Base-by-base conservation (phyloP, 176 grass and related monocot genomes). In the Pontederia paniculata region DNA sequence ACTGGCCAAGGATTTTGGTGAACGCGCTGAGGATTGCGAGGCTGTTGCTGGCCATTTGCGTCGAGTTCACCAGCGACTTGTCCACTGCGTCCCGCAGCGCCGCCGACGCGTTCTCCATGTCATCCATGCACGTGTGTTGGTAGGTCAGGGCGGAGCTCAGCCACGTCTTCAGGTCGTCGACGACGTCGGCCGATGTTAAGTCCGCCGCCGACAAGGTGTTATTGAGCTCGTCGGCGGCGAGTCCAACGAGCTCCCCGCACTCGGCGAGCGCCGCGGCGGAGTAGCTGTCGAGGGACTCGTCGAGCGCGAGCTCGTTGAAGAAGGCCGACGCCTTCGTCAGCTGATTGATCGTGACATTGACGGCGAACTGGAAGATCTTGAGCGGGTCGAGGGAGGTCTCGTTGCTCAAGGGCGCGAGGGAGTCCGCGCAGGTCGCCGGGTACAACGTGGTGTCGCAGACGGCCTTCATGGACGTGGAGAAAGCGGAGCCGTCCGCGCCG, bases 371-470 rank as follows among this genome's bases (percentile, higher is more conserved):
- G 43, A 53, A 50, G 57, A 44, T 58, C 16, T 81, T 50, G 12
- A 54, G 21, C 0, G 66, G 75, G 42, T 73, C 73, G 13, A 62
- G 59, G 8, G 15, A 10, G 12, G 12, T 42, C 28, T 10, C 56
- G 6, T 59, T 59, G 13, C 28, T 37, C 11, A 70, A 56, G 11
- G 60, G 69, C 9, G 67, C 72, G 23, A 95, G 78, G 20, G 81
- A 85, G 23, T 81, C 74, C 17, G 77, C 57, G 74, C 84, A 95
- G 55, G 81, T 79, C 59, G 74, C 81, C 65, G 76, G 84, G 75
- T 95, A 85, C 43, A 89, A 70, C 46, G 84, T 78, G 25, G 80
- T 78, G 9, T 73, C 73, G 23, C 56, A 95, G 75, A 73, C 78
- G 81, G 18, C 80, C 44, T 21, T 78, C 62, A 44, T 77, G 82